Conservation (phyloP, 805 yeast genomes). For the Metschnikowia kofuensis region DNA sequence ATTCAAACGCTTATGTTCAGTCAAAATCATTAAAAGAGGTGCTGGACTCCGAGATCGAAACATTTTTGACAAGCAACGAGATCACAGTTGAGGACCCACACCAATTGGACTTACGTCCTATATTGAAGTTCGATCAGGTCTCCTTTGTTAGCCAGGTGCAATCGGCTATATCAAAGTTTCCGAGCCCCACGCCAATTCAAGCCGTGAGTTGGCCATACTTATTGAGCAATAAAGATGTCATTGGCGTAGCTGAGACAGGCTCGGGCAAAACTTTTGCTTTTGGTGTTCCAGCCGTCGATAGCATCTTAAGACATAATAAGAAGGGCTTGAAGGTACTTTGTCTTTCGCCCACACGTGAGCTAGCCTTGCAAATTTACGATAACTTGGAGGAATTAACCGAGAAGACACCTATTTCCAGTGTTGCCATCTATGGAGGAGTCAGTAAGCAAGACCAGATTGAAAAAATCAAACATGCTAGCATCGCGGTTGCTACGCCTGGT, state of each 20-base stretch:
- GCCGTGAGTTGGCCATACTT: constrained; percentile 93
- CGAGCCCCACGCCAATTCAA: constrained; percentile 94
- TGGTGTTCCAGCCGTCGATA: constrained; percentile 93
- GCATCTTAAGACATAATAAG: constrained; percentile 46
- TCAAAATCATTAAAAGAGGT: constrained; percentile 36
- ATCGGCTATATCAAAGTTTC: constrained; percentile 64
- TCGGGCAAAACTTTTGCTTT: constrained; percentile 97
- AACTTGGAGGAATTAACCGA: constrained; percentile 67
- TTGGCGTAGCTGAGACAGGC: constrained; percentile 98
- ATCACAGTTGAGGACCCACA: constrained; percentile 75
- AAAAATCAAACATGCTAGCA: constrained; percentile 62
- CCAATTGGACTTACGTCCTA: constrained; percentile 55
- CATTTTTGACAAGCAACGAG: constrained; percentile 66
- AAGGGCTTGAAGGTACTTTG: constrained; percentile 71
- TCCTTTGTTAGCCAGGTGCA: constrained; percentile 51
- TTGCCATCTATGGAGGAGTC: constrained; percentile 96
- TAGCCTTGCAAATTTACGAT: constrained; percentile 91
- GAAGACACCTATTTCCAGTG: constrained; percentile 61
- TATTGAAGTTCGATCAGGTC: constrained; percentile 64
- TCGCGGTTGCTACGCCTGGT: constrained; percentile 98
- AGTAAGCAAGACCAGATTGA: constrained; percentile 88
- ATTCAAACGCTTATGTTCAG: constrained; percentile 31
- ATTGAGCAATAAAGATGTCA: constrained; percentile 73
- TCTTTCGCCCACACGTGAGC: constrained; percentile 95
- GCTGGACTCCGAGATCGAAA: constrained; percentile 55